Base-by-base conservation (phyloP, 805 yeast species). In the Candida broadrunensis region DNA sequence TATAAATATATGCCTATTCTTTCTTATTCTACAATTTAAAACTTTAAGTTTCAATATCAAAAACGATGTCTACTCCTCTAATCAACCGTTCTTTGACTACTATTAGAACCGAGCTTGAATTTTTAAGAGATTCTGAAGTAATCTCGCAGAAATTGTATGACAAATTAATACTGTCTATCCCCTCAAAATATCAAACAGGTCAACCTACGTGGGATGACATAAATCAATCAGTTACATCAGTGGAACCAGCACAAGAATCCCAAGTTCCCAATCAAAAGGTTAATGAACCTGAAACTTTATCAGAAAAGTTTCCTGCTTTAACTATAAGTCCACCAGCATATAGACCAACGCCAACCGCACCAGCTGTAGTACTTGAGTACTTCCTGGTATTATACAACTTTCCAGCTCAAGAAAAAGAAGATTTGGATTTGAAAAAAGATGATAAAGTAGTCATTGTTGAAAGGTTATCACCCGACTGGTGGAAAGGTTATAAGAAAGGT, bases 391-490 rank as follows among this genome's bases (percentile, higher is more conserved):
- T 85, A 35, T 93, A 85, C 63, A 87, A 79, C 51, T 91, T 83
- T 63, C 61, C 65, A 6, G 81, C 95, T 0, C 86, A 81, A 50
- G 88, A 87, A 58, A 68, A 77, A 1, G 91, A 82, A 25, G 99
- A 91, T 61, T 66, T 91, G 52, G 64, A 59, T 7, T 70, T 91
- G 15, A 53, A 50, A 26, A 72, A 66, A 29, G 97, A 95, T 41
- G 91, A 85, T 47, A 80, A 75, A 52, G 60, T 93, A 36, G 75
- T 76, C 24, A 78, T 93, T 4, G 41, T 79, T 5, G 95, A 89
- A 56, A 85, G 80, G 53, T 72, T 84, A 36, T 85, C 91, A 16
- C 73, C 77, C 29, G 91, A 89, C 56, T 91, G 99, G 99, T 89
- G 93, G 86, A 84, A 78, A 56, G 99, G 99, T 35, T 65, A 61